phyloP scores from a whole-genome alignment of 2,329 filamentous ascomycete genomes.

The Monosporascus sp. region DNA sequence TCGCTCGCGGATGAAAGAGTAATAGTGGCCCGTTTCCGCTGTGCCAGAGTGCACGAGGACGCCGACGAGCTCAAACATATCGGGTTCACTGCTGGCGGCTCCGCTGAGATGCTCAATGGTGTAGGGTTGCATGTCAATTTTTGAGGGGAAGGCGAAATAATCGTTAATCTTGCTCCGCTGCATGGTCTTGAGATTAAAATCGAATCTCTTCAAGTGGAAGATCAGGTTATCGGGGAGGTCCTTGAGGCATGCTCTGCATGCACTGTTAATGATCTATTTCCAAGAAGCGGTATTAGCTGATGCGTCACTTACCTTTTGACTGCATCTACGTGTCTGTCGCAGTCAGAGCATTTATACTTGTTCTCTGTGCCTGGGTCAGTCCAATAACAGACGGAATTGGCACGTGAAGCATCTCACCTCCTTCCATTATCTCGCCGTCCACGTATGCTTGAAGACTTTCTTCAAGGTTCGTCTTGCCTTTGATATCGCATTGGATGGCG shows the following conservation, averaged over 20 bases:
- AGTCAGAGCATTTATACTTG: conserved; percentile 94
- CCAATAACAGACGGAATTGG: not conserved
- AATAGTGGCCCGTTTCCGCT: conserved; percentile 93
- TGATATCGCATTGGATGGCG: conserved; percentile 93
- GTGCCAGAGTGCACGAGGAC: conserved; percentile 90
- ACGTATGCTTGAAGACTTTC: conserved; percentile 95
- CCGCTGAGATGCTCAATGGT: conserved; percentile 79
- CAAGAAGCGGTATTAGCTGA: not conserved
- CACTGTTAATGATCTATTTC: conserved; percentile 1
- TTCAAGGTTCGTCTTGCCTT: conserved; percentile 76
- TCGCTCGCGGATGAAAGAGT: conserved; percentile 86
- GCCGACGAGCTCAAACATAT: conserved; percentile 90
- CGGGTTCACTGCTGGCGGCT: conserved; percentile 51
- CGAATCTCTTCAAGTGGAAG: conserved; percentile 87
- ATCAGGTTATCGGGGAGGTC: conserved; percentile 91
- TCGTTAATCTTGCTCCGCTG: conserved; percentile 93
- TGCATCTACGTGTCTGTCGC: conserved; percentile 83
- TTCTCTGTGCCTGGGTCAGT: conserved; percentile 57
- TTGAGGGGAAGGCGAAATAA: conserved; percentile 78
- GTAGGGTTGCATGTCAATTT: conserved; percentile 83
- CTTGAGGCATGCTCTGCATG: conserved; percentile 72
- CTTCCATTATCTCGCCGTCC: conserved; percentile 93
- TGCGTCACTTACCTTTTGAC: conserved; percentile 63
- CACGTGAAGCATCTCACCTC: conserved; percentile 43
- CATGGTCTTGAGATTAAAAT: conserved; percentile 72